Evolutionary conservation across 495 filamentous ascomycete genomes (phyloP), one percentile per base, ranked within the genome.

Genomic region (Penicillium silybi): DNA sequence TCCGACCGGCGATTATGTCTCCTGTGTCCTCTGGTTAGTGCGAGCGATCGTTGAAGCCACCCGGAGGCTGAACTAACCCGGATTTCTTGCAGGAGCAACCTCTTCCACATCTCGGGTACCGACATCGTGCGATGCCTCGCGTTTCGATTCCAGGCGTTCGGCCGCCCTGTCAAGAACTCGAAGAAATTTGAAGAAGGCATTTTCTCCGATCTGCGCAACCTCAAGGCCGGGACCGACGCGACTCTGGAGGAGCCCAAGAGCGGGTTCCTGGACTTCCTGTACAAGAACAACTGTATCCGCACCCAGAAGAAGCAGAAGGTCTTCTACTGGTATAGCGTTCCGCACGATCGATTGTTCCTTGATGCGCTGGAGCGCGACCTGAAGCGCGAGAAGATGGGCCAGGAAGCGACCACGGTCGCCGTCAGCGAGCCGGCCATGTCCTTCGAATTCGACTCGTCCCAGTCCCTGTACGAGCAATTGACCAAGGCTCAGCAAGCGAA

Each of bases 281-380:
- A 97, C 80, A 98, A 98, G 81, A 97, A 98, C 79, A 98, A 98
- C 72, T 98, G 93, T 81, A 98, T 98, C 61, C 83, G 93, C 57
- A 98, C 93, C 22, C 93, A 98, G 72, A 98, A 98, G 83, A 98
- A 98, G 81, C 93, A 98, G 66, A 98, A 98, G 78, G 93, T 98
- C 58, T 98, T 98, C 62, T 98, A 97, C 74, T 98, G 93, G 93
- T 98, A 98, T 71, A 96, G 92, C 74, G 93, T 98, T 47, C 93
- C 93, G 6, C 93, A 98, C 69, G 93, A 98, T 74, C 84, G 93
- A 29, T 84, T 98, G 35, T 98, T 98, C 73, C 84, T 97, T 48
- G 93, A 98, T 77, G 93, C 93, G 40, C 77, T 98, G 67, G 93
- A 98, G 76, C 85, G 93, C 50, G 93, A 98, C 65, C 70, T 98